Base-by-base conservation (phyloP, 805 yeast genomes). In the Groenewaldozyma salmanticensis region DNA sequence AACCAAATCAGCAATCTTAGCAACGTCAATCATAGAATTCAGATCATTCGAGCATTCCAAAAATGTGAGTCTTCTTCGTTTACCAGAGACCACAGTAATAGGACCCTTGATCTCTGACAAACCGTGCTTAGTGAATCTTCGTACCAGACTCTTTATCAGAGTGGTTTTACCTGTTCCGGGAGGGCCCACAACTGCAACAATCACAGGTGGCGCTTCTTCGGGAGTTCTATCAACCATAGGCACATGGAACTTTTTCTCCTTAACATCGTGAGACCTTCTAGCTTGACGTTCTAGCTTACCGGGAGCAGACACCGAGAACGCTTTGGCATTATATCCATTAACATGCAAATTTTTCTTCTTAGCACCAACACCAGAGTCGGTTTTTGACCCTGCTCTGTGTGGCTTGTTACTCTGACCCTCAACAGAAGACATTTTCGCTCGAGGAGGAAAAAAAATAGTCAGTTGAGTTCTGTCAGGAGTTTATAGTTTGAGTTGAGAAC, bases 151-250 rank as follows among this genome's bases (percentile, higher is more conserved):
- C 59, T 86, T 81, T 54, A 92, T 85, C 54, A 92, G 68, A 0
- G 97, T 90, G 13, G 96, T 77, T 58, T 92, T 92, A 49, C 99
- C 99, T 0, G 97, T 92, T 13, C 99, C 99, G 6, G 95, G 95
- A 9, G 99, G 99, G 0, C 99, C 99, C 9, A 92, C 96, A 5
- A 92, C 95, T 0, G 96, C 96, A 19, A 92, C 86, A 42, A 92
- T 79, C 18, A 92, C 81, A 33, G 99, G 99, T 17, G 96, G 96
- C 3, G 97, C 96, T 55, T 90, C 96, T 43, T 90, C 97, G 0
- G 97, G 96, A 0, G 96, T 87, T 52, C 97, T 71, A 59, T 92
- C 95, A 38, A 92, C 81, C 96, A 92, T 88, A 13, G 98, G 97
- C 17, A 88, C 96, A 68, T 92, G 97, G 57, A 82, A 72, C 56